phyloP scores from a whole-genome alignment of 345 rosid genomes.

The Psidium friedrichsthalianum region DNA sequence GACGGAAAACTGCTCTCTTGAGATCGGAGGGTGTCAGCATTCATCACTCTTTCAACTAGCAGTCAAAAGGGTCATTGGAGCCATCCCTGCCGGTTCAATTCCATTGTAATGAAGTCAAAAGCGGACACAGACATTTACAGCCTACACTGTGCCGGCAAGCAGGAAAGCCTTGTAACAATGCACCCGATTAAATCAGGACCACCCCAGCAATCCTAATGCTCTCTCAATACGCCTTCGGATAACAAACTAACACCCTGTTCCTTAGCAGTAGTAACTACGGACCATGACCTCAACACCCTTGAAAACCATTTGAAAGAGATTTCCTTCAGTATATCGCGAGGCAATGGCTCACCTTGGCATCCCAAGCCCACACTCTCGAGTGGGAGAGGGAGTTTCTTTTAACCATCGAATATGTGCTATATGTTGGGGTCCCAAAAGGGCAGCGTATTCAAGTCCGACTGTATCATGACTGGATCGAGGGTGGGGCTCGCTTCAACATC shows the following conservation, averaged over 20 bases:
- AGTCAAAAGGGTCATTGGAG: background rate
- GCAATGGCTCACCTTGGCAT: slow-evolving; percentile 36
- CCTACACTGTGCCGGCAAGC: slow-evolving; percentile 38
- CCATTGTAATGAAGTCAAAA: background rate
- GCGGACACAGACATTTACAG: background rate
- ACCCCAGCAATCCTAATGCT: slow-evolving; percentile 49
- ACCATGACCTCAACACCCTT: slow-evolving; percentile 32
- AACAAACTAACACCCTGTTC: slow-evolving; percentile 48
- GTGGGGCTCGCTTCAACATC: slow-evolving; percentile 1
- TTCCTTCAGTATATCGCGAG: slow-evolving; percentile 30
- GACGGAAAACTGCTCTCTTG: no score
- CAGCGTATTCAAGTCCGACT: background rate
- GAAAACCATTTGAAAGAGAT: slow-evolving; percentile 33
- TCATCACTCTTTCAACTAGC: background rate
- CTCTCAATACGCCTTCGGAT: slow-evolving; percentile 28
- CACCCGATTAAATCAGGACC: slow-evolving; percentile 34
- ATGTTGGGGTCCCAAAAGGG: slow-evolving; percentile 27
- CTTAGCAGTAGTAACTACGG: slow-evolving; percentile 35
- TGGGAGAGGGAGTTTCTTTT: slow-evolving; percentile 44
- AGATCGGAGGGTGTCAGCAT: background rate
- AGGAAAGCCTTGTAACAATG: slow-evolving; percentile 37
- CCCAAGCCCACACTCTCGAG: slow-evolving; percentile 53
- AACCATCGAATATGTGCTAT: slow-evolving; percentile 16
- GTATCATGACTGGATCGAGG: slow-evolving; percentile 32
- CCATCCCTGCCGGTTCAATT: background rate